These are phyloP conservation scores for Periconia digitata DNA, from an alignment of 2,329 filamentous ascomycete species.

Conservation along the genomic window DNA sequence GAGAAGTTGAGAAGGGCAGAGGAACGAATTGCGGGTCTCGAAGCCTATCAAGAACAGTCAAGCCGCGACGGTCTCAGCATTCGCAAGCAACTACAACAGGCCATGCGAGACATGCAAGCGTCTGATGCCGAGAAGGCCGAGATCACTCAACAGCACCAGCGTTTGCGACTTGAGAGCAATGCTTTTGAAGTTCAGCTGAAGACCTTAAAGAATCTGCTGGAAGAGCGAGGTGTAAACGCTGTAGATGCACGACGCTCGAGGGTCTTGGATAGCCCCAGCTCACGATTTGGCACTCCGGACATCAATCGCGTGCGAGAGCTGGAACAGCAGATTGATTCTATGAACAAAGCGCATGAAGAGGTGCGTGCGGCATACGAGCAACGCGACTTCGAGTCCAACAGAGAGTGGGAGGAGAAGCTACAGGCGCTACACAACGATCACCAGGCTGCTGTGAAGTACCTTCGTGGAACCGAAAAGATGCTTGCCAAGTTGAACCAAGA, in stretches of 20 bases:
- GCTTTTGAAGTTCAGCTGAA: constrained; percentile 89
- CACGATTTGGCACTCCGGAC: constrained; percentile 75
- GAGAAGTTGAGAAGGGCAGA: constrained; percentile 91
- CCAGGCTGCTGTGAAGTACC: constrained; percentile 95
- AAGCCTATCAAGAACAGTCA: constrained; percentile 96
- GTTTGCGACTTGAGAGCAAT: constrained; percentile 90
- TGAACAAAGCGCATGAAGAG: constrained; percentile 80
- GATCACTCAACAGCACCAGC: constrained; percentile 77
- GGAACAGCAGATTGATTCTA: constrained; percentile 81
- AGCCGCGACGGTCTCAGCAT: constrained; percentile 90
- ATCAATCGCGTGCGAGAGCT: constrained; percentile 77
- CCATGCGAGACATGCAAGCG: constrained; percentile 80
- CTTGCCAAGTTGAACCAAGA: constrained; percentile 98
- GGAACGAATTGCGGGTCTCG: constrained; percentile 92
- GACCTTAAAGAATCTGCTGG: constrained; percentile 88
- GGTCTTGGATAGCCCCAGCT: constrained; percentile 71
- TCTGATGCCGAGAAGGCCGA: constrained; percentile 80
- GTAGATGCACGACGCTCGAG: constrained; percentile 71
- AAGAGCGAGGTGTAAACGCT: constrained; percentile 83
- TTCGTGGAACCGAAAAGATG: constrained; percentile 99
- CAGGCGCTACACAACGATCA: constrained; percentile 95
- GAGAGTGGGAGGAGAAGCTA: constrained; percentile 87
- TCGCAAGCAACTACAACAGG: constrained; percentile 82
- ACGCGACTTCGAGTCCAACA: constrained; percentile 84
- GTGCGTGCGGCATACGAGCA: constrained; percentile 74